Conservation (phyloP, 768 basidiomycete species). For the Exsudoporus frostii region DNA sequence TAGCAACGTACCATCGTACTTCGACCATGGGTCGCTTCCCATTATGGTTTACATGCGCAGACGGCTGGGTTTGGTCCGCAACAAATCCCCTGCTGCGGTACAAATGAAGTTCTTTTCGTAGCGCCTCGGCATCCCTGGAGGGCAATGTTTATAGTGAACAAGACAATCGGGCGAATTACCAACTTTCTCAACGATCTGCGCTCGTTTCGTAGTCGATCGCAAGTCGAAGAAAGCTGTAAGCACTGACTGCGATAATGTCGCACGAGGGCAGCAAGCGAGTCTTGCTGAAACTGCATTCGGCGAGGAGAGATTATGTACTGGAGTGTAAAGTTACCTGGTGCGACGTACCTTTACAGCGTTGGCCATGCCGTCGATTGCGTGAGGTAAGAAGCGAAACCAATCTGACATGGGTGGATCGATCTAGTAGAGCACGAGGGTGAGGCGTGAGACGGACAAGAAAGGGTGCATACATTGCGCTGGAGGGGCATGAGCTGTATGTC, state of each 20-base stretch:
- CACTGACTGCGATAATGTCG: slow-evolving; percentile 58
- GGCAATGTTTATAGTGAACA: slow-evolving; percentile 4
- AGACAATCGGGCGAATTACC: slow-evolving; percentile 4
- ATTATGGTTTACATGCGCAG: slow-evolving; percentile 47
- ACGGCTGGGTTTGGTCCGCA: slow-evolving; percentile 29
- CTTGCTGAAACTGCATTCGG: slow-evolving; percentile 67
- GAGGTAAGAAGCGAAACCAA: slow-evolving; percentile 71
- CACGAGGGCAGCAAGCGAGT: slow-evolving; percentile 66
- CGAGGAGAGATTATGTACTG: background rate
- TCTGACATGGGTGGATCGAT: slow-evolving; percentile 79
- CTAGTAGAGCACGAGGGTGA: slow-evolving; percentile 36
- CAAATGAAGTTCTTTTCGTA: slow-evolving; percentile 49
- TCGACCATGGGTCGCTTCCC: slow-evolving; percentile 63
- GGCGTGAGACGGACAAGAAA: background rate
- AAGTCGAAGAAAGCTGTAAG: slow-evolving; percentile 40
- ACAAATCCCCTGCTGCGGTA: slow-evolving; percentile 37
- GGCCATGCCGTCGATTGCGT: slow-evolving; percentile 59
- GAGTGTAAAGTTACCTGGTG: background rate
- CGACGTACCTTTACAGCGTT: slow-evolving; percentile 59
- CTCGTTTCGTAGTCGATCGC: slow-evolving; percentile 37
- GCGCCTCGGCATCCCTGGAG: slow-evolving; percentile 46
- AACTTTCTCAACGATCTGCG: slow-evolving; percentile 54
- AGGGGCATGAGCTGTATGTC: slow-evolving; percentile 69
- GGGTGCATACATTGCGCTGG: slow-evolving; percentile 59
- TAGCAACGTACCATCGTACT: slow-evolving; percentile 37